A percentile compares a stretch with the other conserved stretches of the same genome.
These are phyloP conservation scores for Asterochloris erici DNA, from an alignment of 139 green algal genomes.

Conservation along the genomic window DNA sequence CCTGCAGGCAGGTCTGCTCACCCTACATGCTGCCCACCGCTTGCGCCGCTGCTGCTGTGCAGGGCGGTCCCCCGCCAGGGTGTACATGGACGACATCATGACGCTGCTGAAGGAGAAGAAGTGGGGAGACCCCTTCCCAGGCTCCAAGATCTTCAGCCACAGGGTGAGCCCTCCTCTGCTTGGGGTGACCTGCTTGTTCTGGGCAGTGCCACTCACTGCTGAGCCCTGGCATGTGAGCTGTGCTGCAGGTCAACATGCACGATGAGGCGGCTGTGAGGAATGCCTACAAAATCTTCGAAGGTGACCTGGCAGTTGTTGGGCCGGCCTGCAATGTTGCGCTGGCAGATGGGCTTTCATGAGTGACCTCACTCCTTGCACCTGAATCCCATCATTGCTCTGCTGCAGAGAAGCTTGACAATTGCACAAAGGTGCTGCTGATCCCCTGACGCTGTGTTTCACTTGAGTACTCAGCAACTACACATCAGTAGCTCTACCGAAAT, in stretches of 20 bases:
- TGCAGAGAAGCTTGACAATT: slow-evolving; percentile 24
- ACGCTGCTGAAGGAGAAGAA: slow-evolving; percentile 15
- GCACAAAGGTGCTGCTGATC: slow-evolving; percentile 45
- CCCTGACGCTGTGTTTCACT: slow-evolving; percentile 14
- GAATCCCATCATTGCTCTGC: no score
- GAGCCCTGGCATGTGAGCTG: no score
- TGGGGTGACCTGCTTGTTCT: no score
- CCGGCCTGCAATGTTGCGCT: not conserved
- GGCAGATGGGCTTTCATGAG: not conserved
- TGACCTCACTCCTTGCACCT: no score
- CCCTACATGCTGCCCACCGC: no score
- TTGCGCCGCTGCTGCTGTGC: not conserved
- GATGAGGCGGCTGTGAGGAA: slow-evolving; percentile 18
- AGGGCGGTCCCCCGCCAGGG: slow-evolving; percentile 32
- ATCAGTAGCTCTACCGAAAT: no score
- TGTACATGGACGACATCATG: slow-evolving; percentile 35
- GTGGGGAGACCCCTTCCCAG: slow-evolving; percentile 9
- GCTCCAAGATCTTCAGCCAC: slow-evolving; percentile 43
- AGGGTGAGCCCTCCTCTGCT: slow-evolving; percentile 3
- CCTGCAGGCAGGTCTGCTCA: no score
- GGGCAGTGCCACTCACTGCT: no score
- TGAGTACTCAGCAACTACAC: no score
- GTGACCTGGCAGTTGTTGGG: no score
- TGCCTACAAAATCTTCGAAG: slow-evolving; percentile 40
- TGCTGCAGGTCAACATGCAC: slow-evolving; percentile 1